Percentiles rank a stretch among this genome's conserved stretches.
phyloP scores from a whole-genome alignment of 73 alveolate species.

The Stentor roeselii region DNA sequence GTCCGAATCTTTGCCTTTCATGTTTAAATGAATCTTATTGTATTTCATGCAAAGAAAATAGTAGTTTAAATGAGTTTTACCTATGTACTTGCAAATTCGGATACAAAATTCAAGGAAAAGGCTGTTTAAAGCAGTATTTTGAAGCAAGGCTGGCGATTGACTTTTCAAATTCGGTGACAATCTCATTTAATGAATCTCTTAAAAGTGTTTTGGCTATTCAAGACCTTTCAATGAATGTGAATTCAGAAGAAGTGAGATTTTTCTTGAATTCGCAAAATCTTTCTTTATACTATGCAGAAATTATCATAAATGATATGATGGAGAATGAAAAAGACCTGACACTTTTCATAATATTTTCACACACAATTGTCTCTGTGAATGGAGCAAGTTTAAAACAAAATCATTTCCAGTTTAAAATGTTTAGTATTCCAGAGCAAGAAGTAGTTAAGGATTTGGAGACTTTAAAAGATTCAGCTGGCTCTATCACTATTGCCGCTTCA shows the following conservation, averaged over 20 bases:
- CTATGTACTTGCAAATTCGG: neutral
- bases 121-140: neutral
- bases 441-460: neutral
- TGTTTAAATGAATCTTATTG: neutral
- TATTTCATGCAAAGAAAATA: neutral
- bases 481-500: neutral
- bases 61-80: neutral
- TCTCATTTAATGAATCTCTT: neutral
- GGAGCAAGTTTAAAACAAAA: no score
- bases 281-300: no score
- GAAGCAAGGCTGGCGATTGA: neutral
- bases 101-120: no score
- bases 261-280: no score
- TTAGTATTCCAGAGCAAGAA: no score
- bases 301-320: no score
- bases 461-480: neutral
- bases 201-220: neutral
- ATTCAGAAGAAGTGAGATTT: neutral
- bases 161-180: neutral
- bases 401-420: no score
- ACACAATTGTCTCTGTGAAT: neutral
- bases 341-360: no score
- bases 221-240: neutral
- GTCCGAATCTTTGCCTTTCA: neutral
- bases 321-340: no score